These are phyloP conservation scores for Verbascum thapsus DNA, from an alignment of 257 asterid genomes.

Conservation along the genomic window DNA sequence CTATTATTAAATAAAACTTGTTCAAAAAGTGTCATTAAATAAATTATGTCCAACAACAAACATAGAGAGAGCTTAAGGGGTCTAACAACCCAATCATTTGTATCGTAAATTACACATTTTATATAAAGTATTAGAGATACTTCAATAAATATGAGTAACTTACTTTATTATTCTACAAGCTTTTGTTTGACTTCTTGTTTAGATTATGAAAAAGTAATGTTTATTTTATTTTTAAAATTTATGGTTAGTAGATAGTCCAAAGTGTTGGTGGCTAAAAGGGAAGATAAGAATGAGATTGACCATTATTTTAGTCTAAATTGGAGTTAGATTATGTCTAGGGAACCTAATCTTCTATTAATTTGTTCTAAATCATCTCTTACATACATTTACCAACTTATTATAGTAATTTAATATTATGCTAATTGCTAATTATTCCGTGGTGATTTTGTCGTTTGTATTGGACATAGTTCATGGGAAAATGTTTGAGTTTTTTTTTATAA, in stretches of 20 bases:
- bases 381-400: slow-evolving; percentile 3
- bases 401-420: not conserved
- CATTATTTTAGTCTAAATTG: slow-evolving; percentile 5
- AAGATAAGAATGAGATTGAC: slow-evolving; percentile 5
- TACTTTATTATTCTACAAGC: not conserved
- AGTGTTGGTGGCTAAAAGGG: slow-evolving; percentile 23
- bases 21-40: slow-evolving; percentile 22
- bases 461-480: too few species aligned
- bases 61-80: slow-evolving; percentile 28
- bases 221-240: not conserved
- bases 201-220: not conserved
- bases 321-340: slow-evolving; percentile 19
- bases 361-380: slow-evolving; percentile 10
- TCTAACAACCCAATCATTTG: slow-evolving; percentile 45
- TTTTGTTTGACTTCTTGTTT: slow-evolving; percentile 31
- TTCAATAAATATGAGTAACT: not conserved
- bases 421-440: not conserved
- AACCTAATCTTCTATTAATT: slow-evolving; percentile 28
- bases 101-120: slow-evolving; percentile 22
- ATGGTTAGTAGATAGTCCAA: slow-evolving; percentile 19
- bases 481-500: too few species aligned
- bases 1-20: not conserved
- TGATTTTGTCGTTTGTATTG: too few species aligned
- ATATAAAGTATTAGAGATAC: not conserved
- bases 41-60: slow-evolving; percentile 38